A percentile compares a stretch with the other conserved stretches of the same genome.
phyloP scores from a whole-genome alignment of 2,329 filamentous ascomycete genomes.

The Chrysosporium keratinophilum region DNA sequence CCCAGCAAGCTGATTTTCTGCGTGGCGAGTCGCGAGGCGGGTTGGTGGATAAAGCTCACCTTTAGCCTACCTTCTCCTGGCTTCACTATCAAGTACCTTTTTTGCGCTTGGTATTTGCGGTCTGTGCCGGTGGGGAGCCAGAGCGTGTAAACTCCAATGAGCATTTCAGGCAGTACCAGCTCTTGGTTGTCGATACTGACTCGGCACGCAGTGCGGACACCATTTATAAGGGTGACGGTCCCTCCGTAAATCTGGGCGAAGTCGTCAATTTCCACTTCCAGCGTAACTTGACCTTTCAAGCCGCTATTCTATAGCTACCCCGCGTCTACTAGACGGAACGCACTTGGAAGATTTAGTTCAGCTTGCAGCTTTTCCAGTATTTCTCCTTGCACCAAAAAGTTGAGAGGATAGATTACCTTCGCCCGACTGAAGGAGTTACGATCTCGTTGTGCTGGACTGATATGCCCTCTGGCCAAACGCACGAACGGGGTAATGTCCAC shows the following conservation, averaged over 20 bases:
- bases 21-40: neutral
- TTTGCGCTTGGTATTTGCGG: neutral
- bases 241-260: constrained; percentile 4
- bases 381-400: neutral
- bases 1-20: neutral
- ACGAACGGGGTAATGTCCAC: constrained; percentile 1
- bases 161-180: neutral
- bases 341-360: neutral
- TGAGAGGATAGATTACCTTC: neutral
- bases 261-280: constrained; percentile 1
- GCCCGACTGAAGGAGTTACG: neutral
- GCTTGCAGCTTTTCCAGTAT: neutral
- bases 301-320: neutral
- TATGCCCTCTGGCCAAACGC: neutral
- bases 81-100: neutral
- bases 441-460: neutral
- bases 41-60: neutral
- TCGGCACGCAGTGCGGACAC: neutral
- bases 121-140: neutral
- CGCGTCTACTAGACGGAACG: neutral
- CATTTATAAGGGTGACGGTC: neutral
- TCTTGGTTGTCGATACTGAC: neutral
- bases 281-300: neutral
- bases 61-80: neutral
- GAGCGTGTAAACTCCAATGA: neutral